Evolutionary conservation across 345 rosid genomes (phyloP).

Genomic region (Capsella bursapastoris): DNA sequence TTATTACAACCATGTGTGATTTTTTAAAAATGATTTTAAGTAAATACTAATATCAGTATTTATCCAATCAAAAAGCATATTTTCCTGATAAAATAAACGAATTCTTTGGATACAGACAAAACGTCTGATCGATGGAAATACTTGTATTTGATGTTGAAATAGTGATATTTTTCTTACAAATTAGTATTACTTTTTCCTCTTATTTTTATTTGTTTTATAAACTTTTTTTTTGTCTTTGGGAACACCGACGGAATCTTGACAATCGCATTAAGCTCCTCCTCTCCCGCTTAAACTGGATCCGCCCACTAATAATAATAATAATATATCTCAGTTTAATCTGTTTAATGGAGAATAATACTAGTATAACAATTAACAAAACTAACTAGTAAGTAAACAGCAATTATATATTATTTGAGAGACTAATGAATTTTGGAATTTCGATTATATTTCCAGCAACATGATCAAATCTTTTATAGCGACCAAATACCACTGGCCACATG

Average conservation of each 20-base stretch:
- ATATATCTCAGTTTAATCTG: too few relatives aligned
- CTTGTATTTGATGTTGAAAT: background rate
- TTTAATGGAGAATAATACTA: too few relatives aligned
- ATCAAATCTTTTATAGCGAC: constrained; percentile 10
- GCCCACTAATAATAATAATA: too few relatives aligned
- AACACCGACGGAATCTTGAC: constrained; percentile 40
- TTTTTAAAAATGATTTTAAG: background rate
- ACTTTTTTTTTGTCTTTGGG: constrained; percentile 1
- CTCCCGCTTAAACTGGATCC: constrained; percentile 41
- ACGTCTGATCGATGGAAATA: background rate
- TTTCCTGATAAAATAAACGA: background rate
- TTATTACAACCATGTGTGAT: too few relatives aligned
- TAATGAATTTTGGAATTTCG: background rate
- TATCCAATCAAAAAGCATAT: background rate
- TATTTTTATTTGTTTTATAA: background rate
- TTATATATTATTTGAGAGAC: too few relatives aligned
- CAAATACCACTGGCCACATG: constrained; percentile 41
- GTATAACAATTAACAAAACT: too few relatives aligned
- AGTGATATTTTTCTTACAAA: background rate
- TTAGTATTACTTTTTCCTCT: background rate
- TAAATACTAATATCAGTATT: background rate
- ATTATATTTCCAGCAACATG: constrained; percentile 21
- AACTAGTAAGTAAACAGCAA: too few relatives aligned
- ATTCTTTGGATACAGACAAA: background rate
- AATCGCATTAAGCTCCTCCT: constrained; percentile 21